phyloP scores from a whole-genome alignment of 2,329 filamentous ascomycete genomes.

The Exophiala oligosperma region DNA sequence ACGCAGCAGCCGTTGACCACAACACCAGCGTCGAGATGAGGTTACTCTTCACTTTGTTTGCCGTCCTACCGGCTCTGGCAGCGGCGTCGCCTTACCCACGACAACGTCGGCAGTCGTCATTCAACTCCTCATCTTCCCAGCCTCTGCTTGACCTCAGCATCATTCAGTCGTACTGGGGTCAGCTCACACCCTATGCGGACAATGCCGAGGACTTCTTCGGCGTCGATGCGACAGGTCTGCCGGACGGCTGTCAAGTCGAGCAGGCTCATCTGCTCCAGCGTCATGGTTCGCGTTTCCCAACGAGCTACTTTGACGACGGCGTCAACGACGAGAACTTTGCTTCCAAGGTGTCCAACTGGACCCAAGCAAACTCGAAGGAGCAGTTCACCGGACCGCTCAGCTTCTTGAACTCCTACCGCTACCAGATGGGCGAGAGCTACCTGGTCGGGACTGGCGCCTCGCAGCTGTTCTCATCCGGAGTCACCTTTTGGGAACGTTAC shows the following conservation, averaged over 20 bases:
- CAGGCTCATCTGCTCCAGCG: slow-evolving; percentile 57
- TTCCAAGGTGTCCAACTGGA: slow-evolving; percentile 50
- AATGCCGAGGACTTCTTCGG: slow-evolving; percentile 46
- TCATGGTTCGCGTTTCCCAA: slow-evolving; percentile 56
- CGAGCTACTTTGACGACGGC: slow-evolving; percentile 49
- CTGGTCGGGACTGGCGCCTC: slow-evolving; percentile 52
- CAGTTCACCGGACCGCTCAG: slow-evolving; percentile 49
- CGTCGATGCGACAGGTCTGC: slow-evolving; percentile 42
- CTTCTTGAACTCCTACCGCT: slow-evolving; percentile 56
- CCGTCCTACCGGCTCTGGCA: slow-evolving; percentile 9
- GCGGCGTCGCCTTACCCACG: slow-evolving; percentile 9
- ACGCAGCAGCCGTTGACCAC: no score
- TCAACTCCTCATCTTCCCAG: slow-evolving; percentile 7
- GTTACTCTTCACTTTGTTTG: neutral
- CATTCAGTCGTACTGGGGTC: slow-evolving; percentile 47
- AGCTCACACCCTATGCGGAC: slow-evolving; percentile 50
- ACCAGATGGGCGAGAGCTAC: slow-evolving; percentile 45
- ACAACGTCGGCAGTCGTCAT: slow-evolving; percentile 11
- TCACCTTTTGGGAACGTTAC: slow-evolving; percentile 56
- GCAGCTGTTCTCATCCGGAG: slow-evolving; percentile 52
- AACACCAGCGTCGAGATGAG: neutral
- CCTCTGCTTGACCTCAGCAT: slow-evolving; percentile 35
- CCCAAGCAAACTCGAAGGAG: slow-evolving; percentile 35
- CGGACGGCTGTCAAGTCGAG: slow-evolving; percentile 57
- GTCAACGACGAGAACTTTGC: slow-evolving; percentile 51